Conservation (phyloP, 2,329 filamentous ascomycete genomes). For the Aurifilum marmelostoma region DNA sequence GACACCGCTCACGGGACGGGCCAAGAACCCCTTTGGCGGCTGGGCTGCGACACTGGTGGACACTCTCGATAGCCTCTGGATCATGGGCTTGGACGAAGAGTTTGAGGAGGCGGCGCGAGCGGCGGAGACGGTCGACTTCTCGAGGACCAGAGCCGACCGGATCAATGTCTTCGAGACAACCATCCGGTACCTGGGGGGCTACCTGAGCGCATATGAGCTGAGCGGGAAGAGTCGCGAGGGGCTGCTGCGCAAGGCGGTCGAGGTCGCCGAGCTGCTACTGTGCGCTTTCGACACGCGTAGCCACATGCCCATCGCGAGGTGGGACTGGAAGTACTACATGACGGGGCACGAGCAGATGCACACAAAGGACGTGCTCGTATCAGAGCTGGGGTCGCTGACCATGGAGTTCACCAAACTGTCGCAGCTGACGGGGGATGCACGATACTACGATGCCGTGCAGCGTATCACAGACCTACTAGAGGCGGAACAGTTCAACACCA, state of each 20-base stretch:
- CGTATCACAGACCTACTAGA: slow-evolving; percentile 61
- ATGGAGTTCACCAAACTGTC: slow-evolving; percentile 68
- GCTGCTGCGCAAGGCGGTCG: slow-evolving; percentile 64
- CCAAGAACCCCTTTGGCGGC: slow-evolving; percentile 63
- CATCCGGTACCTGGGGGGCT: slow-evolving; percentile 71
- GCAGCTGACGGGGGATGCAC: slow-evolving; percentile 62
- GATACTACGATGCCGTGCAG: slow-evolving; percentile 64
- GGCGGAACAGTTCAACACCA: slow-evolving; percentile 54
- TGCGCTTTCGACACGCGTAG: slow-evolving; percentile 70
- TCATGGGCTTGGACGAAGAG: slow-evolving; percentile 68
- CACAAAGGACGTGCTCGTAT: slow-evolving; percentile 43
- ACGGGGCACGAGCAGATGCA: slow-evolving; percentile 50
- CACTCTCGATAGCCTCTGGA: slow-evolving; percentile 71
- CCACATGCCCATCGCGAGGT: slow-evolving; percentile 64
- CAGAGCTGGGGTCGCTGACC: slow-evolving; percentile 61
- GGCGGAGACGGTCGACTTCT: slow-evolving; percentile 64
- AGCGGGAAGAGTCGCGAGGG: slow-evolving; percentile 55
- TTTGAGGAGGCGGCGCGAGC: slow-evolving; percentile 66
- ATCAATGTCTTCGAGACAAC: slow-evolving; percentile 74
- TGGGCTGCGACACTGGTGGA: slow-evolving; percentile 73
- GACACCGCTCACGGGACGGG: slow-evolving; percentile 55
- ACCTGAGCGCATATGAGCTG: slow-evolving; percentile 71
- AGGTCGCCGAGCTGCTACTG: slow-evolving; percentile 67
- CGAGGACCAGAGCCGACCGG: slow-evolving; percentile 49
- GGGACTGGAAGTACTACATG: slow-evolving; percentile 58